phyloP scores from a whole-genome alignment of 305 asterid genomes.

The Petunia hybrid region DNA sequence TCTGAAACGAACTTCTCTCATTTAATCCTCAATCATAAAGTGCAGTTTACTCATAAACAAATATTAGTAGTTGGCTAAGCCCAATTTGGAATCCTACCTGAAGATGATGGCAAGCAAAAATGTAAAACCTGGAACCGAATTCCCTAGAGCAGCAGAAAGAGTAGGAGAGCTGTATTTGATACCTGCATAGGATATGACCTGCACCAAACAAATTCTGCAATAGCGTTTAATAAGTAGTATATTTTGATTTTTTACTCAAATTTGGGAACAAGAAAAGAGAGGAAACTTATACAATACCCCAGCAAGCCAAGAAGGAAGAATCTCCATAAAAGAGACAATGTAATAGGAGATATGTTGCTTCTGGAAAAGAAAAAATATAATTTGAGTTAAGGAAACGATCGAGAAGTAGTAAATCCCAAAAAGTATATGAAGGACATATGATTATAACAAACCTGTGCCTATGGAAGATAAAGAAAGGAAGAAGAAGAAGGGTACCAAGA shows the following conservation, averaged over 20 bases:
- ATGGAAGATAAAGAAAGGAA: slow-evolving; percentile 41
- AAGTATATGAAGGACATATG: not conserved
- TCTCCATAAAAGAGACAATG: slow-evolving; percentile 36
- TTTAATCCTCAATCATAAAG: too few relatives aligned
- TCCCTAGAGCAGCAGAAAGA: slow-evolving; percentile 43
- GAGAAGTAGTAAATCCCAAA: too few relatives aligned
- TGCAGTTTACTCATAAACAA: too few relatives aligned
- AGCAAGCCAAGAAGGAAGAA: slow-evolving; percentile 44
- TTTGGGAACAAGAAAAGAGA: not conserved
- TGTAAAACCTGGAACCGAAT: slow-evolving; percentile 43
- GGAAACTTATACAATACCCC: slow-evolving; percentile 37
- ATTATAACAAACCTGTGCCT: slow-evolving; percentile 35
- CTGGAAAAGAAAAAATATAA: slow-evolving; percentile 23
- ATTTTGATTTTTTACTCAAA: not conserved
- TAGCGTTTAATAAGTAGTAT: not conserved
- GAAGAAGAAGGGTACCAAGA: slow-evolving; percentile 43
- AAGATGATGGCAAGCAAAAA: slow-evolving; percentile 42
- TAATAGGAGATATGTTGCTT: slow-evolving; percentile 36
- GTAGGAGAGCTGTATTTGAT: slow-evolving; percentile 48
- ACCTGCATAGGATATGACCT: slow-evolving; percentile 37
- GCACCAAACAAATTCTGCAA: slow-evolving; percentile 44
- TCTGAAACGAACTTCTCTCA: too few relatives aligned
- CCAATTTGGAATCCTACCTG: slow-evolving; percentile 36
- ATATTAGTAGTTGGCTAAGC: too few relatives aligned
- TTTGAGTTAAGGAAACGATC: not conserved